Evolutionary conservation across 345 rosid genomes (phyloP).

Genomic region (Citropsis articulata): DNA sequence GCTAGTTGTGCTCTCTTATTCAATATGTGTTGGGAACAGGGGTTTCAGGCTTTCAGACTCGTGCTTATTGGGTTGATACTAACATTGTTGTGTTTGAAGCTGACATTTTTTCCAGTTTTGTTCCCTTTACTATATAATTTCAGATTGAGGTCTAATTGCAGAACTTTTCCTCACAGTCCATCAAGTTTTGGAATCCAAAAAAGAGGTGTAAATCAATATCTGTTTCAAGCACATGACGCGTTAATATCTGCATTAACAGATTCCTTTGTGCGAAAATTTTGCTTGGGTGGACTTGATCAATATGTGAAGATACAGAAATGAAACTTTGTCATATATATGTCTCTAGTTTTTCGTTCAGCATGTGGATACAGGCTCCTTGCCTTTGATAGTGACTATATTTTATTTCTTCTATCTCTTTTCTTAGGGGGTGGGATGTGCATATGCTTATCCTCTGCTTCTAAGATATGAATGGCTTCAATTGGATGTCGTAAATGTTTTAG

Average conservation of each 20-base stretch:
- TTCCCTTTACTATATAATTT: background rate
- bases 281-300: slow-evolving; percentile 9
- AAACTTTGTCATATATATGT: background rate
- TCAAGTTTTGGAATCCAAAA: slow-evolving; percentile 11
- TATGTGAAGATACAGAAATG: slow-evolving; percentile 8
- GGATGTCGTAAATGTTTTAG: background rate
- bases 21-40: background rate
- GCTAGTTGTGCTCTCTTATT: background rate
- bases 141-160: slow-evolving; percentile 8
- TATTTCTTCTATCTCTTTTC: background rate
- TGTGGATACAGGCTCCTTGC: slow-evolving; percentile 6
- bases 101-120: background rate
- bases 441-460: background rate
- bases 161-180: slow-evolving; percentile 17
- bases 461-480: background rate
- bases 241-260: slow-evolving; percentile 9
- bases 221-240: slow-evolving; percentile 10
- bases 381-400: slow-evolving; percentile 4
- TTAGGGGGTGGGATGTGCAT: background rate
- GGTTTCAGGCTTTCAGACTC: background rate
- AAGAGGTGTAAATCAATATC: background rate
- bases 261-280: slow-evolving; percentile 6
- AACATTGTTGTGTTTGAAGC: background rate
- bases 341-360: background rate
- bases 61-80: background rate